Percentiles rank a stretch among this genome's conserved stretches.
Evolutionary conservation across 2,329 filamentous ascomycete genomes (phyloP).

Genomic region (Neopestalotiopsis sp.): DNA sequence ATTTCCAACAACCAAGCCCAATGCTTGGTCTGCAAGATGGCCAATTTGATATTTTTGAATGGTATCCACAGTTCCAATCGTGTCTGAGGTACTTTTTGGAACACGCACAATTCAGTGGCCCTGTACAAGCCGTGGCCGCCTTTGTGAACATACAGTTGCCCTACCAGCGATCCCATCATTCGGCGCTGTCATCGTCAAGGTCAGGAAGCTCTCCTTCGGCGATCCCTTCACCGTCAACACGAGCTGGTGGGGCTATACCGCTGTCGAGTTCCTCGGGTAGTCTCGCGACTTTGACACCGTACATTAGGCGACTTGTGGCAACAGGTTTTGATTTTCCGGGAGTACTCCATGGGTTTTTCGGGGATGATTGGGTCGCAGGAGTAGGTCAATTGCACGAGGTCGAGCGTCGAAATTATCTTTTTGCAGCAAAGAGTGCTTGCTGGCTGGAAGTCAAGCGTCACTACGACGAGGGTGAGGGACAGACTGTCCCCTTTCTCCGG

Average conservation of each 20-base stretch:
- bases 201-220: slow-evolving; percentile 39
- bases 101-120: slow-evolving; percentile 80
- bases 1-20: slow-evolving; percentile 21
- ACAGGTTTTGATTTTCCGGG: slow-evolving; percentile 88
- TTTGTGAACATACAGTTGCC: slow-evolving; percentile 93
- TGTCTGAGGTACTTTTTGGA: slow-evolving; percentile 93
- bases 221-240: slow-evolving; percentile 34
- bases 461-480: slow-evolving; percentile 85
- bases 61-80: slow-evolving; percentile 89
- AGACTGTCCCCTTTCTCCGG: slow-evolving; percentile 85
- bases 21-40: slow-evolving; percentile 33
- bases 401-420: slow-evolving; percentile 92
- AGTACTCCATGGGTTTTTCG: slow-evolving; percentile 94
- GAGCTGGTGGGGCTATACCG: slow-evolving; percentile 33
- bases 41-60: slow-evolving; percentile 84
- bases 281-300: slow-evolving; percentile 78
- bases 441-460: slow-evolving; percentile 89
- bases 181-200: slow-evolving; percentile 47
- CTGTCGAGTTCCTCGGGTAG: slow-evolving; percentile 36
- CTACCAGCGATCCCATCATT: slow-evolving; percentile 69
- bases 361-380: slow-evolving; percentile 86
- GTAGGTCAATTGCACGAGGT: slow-evolving; percentile 84
- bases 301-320: slow-evolving; percentile 86
- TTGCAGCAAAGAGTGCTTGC: slow-evolving; percentile 88
- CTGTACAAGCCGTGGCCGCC: slow-evolving; percentile 86